These are phyloP conservation scores for Cystobasidiaceae sp. DNA, from an alignment of 1,284 basidiomycete genomes.

Conservation along the genomic window DNA sequence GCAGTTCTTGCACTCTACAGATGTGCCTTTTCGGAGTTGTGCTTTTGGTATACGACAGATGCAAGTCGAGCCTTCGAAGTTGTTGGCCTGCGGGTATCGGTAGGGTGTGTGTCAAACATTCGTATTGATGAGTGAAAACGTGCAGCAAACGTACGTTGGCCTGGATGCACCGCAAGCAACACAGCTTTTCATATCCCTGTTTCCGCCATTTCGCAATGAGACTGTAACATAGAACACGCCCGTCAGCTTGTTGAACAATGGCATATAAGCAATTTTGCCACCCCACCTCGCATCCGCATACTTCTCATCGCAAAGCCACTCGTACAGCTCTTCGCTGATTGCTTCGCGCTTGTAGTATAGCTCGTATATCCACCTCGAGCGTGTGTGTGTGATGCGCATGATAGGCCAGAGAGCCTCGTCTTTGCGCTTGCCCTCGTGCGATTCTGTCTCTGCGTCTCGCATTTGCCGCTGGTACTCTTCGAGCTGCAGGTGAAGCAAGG, in stretches of 20 bases:
- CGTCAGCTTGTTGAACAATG: too few relatives aligned
- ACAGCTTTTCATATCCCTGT: constrained; percentile 95
- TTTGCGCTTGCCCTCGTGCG: constrained; percentile 95
- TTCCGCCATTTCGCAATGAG: constrained; percentile 99
- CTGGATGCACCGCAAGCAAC: constrained; percentile 95
- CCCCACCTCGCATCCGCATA: constrained; percentile 78
- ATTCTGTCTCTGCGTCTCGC: constrained; percentile 92
- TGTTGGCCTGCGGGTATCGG: constrained; percentile 76
- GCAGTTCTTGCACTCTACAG: constrained; percentile 56
- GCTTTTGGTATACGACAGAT: constrained; percentile 96
- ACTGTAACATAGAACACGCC: too few relatives aligned
- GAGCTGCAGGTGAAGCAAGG: too few relatives aligned
- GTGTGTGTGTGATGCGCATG: constrained; percentile 92
- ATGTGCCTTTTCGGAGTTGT: constrained; percentile 77
- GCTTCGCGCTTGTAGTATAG: constrained; percentile 98
- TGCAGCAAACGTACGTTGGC: constrained; percentile 67
- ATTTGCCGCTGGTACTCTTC: constrained; percentile 43
- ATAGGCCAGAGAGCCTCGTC: constrained; percentile 98
- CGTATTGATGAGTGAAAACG: neutral
- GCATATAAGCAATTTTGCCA: neutral
- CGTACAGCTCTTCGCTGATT: constrained; percentile 86
- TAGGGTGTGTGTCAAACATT: too few relatives aligned
- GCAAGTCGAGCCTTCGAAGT: constrained; percentile 98
- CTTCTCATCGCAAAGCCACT: constrained; percentile 96
- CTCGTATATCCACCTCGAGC: constrained; percentile 92